These are phyloP conservation scores for Begonia loranthoides DNA, from an alignment of 306 rosid species.

Conservation along the genomic window DNA sequence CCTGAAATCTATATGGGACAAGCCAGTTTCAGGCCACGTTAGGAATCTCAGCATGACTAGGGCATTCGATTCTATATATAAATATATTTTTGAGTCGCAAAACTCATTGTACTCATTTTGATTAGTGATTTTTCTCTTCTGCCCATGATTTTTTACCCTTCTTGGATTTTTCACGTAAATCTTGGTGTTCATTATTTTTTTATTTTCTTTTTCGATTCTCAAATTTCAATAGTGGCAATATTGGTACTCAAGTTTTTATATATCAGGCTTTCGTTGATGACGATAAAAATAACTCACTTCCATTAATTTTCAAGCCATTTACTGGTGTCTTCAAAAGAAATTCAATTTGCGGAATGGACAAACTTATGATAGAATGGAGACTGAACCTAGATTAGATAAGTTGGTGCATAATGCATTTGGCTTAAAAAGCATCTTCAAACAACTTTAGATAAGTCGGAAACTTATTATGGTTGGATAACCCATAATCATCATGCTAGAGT, in stretches of 20 bases:
- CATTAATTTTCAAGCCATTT: constrained; percentile 37
- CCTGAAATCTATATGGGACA: no score
- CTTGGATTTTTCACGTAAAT: no score
- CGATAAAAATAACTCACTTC: constrained; percentile 37
- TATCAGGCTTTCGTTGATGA: constrained; percentile 47
- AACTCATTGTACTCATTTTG: no score
- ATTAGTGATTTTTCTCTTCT: no score
- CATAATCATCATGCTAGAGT: constrained; percentile 56
- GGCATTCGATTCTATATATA: no score
- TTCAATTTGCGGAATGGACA: constrained; percentile 33
- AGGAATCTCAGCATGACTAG: no score
- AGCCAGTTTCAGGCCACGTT: no score
- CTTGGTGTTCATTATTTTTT: no score
- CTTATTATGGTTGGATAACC: constrained; percentile 91
- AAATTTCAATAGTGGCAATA: no score
- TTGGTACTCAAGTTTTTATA: constrained; percentile 69
- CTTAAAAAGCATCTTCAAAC: constrained; percentile 37
- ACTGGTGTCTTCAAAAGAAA: constrained; percentile 23
- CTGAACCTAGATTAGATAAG: constrained; percentile 88
- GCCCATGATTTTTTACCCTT: no score
- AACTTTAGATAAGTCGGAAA: constrained; percentile 88
- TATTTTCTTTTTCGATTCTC: no score
- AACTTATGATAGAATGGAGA: constrained; percentile 83
- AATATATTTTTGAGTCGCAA: no score
- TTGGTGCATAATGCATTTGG: constrained; percentile 56